Percentiles rank a stretch among this genome's conserved stretches.
These are phyloP conservation scores for Torulaspora pretoriensis DNA, from an alignment of 1,139 yeast species.

Conservation along the genomic window DNA sequence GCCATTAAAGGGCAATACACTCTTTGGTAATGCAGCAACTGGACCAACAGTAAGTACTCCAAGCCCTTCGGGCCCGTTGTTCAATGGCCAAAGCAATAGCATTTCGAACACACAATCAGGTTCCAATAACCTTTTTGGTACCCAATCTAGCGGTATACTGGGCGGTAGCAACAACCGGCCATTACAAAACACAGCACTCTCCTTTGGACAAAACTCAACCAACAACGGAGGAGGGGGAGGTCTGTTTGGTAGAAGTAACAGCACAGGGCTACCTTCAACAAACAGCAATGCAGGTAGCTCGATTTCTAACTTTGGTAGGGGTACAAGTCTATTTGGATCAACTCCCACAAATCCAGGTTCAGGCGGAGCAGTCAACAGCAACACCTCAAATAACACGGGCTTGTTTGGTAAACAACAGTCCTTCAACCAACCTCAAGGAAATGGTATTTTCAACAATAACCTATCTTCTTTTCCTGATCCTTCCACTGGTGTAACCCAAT, in stretches of 20 bases:
- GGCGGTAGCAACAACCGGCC: not conserved
- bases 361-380: not conserved
- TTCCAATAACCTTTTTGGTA: constrained; percentile 16
- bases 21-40: constrained; percentile 23
- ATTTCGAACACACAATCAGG: constrained; percentile 11
- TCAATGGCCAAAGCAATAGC: constrained; percentile 12
- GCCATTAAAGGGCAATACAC: constrained; percentile 21
- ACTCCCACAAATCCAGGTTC: not conserved
- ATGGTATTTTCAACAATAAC: not conserved
- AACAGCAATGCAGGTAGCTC: not conserved
- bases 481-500: not conserved
- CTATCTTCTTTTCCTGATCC: not conserved
- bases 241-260: constrained; percentile 20
- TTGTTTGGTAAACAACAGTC: constrained; percentile 19
- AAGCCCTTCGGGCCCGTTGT: constrained; percentile 25
- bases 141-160: constrained; percentile 12
- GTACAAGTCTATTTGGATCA: constrained; percentile 1
- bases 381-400: constrained; percentile 10
- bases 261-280: constrained; percentile 12
- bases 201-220: constrained; percentile 4
- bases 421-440: constrained; percentile 2
- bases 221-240: constrained; percentile 9
- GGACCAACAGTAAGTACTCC: constrained; percentile 29
- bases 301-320: not conserved
- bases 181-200: constrained; percentile 1